Base-by-base conservation (phyloP, 768 basidiomycete genomes). In the Mycena amicta region DNA sequence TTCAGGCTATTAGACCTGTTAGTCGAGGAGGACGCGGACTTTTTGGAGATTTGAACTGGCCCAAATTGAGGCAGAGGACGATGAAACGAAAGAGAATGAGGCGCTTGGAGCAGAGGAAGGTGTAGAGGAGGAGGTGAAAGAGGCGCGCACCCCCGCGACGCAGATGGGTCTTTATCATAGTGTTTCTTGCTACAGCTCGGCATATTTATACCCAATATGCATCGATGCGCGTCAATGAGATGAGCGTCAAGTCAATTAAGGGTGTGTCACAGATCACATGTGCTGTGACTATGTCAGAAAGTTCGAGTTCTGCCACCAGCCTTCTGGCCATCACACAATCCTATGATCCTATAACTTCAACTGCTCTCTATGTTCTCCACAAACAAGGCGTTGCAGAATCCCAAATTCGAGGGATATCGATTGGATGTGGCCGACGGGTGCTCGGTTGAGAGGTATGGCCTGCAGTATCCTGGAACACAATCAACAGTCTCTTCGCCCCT, bases 401-500 rank as follows among this genome's bases (percentile, higher is more conserved):
- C 90, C 1, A 89, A 88, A 63, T 95, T 95, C 56, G 92, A 95
- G 62, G 90, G 89, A 2, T 94, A 95, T 70, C 90, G 83, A 63
- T 79, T 95, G 26, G 80, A 86, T 60, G 75, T 91, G 30, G 69
- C 77, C 12, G 85, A 87, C 62, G 82, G 86, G n/a, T 74, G 82
- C 6, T 73, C 75, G 8, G 78, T 89, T 4, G 71, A 72, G 20
- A 78, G 82, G 25, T 82, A 80, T 68, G 70, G 71, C 8, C 80
- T 92, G 59, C 68, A 81, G 65, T 68, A 82, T 76, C 64, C 82
- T 77, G 77, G 83, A 0, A 81, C 83, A 5, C 88, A 89, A 71
- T 77, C 83, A 6, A 84, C 87, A 37, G 73, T 81, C 11, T 86
- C 89, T 56, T 75, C 81, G 0, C 84, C 85, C 6, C 77, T 93